Base-by-base conservation (phyloP, 352 stramenopile species). In the Globisporangium sylvaticum region DNA sequence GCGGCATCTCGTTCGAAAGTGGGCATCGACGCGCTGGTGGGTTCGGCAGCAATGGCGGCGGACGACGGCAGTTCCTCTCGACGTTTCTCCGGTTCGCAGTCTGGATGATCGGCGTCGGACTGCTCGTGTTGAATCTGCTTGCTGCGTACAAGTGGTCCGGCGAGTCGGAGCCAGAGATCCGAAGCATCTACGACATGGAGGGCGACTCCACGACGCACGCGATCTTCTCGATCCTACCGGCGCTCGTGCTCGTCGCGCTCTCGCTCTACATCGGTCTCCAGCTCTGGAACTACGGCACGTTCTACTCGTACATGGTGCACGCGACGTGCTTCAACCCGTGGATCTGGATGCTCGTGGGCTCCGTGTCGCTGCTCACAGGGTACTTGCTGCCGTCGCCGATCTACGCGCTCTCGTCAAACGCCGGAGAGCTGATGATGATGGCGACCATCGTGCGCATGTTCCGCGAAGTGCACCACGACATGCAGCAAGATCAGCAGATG, bases 281-380 rank as follows among this genome's bases (percentile, higher is more conserved):
- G 58, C 65, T 95, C 31, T 95, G 87, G 87, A 93, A 93, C 61
- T 95, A 95, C 66, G 87, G 87, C 69, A 92, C 81, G 48, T 88
- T 91, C 62, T 91, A 93, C 78, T 91, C 87, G 44, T 95, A 90
- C 72, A 91, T 87, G 66, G 81, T 95, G 31, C 82, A 95, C 57
- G 85, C 84, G 8, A 93, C 84, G 65, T 91, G 84, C 70, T 95
- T 91, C 64, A 95, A 95, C 62, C 84, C 87, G 56, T 95, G 87
- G 87, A 93, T 95, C 71, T 95, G 83, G 82, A 95, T 95, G 84
- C 74, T 95, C 18, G 81, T 95, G 15, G 87, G 87, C 12, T 84
- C 87, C 2, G 58, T 90, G 39, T 73, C 76, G 3, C 69, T 95
- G n/a, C 78, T 92, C 48, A 57, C 77, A 1, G 87, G 87, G 0